Evolutionary conservation across 495 filamentous ascomycete genomes (phyloP), one percentile per base, ranked within the genome.

Genomic region (Gamarada debralockiae): DNA sequence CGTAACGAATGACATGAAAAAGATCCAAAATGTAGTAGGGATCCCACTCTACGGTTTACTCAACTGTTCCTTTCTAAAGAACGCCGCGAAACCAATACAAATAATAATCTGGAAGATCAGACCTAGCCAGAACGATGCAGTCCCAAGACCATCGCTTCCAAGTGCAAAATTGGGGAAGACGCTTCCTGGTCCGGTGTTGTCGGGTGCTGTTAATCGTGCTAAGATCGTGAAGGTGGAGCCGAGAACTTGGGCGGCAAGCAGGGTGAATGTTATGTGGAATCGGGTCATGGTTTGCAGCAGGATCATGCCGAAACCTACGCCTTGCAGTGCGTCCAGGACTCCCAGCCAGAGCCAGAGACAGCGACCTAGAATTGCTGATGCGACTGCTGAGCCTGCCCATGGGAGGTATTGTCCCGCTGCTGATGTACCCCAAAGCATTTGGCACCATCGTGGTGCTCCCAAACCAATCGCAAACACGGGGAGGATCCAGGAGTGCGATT

Each of bases 41-140:
- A 15, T 40, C n/a, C 37, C 4, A 29, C 27, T 18, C 21, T 24
- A 47, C 23, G 84, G 84, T 72, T 88, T 88, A 36, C 73, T 74
- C 37, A 87, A 74, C 63, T 87, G 84, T 65, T 86, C 84, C 70
- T 84, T 86, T 27, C 84, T 71, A 73, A 87, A 88, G 69, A 85
- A 86, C 61, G 78, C 69, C 41, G 84, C 75, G 67, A 84, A 88
- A 1, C 84, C 83, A 39, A 79, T 64, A 56, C 82, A 85, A 50
- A 89, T 80, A 20, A 77, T 64, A 43, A 84, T 56, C 63, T 90
- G 86, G 46, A 78, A 71, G 2, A 76, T 39, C 6, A 89, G 56
- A 22, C 76, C 79, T 55, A 86, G 66, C 84, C 85, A 90, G 61
- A 89, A 90, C 69, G 73, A 80, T 21, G 76, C 78, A 1, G 66